A percentile compares a stretch with the other conserved stretches of the same genome.
These are phyloP conservation scores for Microstegium vimineum DNA, from an alignment of 176 grass and related monocot species.

Conservation along the genomic window DNA sequence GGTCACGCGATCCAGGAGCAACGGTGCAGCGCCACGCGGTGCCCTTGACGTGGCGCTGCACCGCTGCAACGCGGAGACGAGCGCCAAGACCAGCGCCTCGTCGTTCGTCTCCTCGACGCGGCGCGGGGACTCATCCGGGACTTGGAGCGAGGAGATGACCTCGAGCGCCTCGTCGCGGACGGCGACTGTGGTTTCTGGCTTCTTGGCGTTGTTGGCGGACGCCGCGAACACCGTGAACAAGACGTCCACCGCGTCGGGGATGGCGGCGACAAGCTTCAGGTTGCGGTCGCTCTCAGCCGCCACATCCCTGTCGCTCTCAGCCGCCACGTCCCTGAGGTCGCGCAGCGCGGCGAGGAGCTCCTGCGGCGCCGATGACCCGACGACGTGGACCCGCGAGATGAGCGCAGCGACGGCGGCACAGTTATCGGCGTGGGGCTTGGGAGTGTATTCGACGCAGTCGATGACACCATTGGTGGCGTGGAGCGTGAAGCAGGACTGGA, in stretches of 20 bases:
- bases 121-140: conserved; percentile 28
- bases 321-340: conserved; percentile 36
- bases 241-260: neutral
- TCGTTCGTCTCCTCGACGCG: conserved; percentile 15
- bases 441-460: conserved; percentile 30
- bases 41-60: conserved; percentile 32
- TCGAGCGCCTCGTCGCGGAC: conserved; percentile 42
- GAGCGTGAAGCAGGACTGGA: conserved; percentile 59
- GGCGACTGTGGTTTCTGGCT: neutral
- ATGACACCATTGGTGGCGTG: conserved; percentile 30
- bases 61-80: conserved; percentile 37
- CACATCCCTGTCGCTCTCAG: too few species aligned
- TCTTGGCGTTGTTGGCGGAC: neutral
- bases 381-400: conserved; percentile 1
- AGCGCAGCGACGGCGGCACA: conserved; percentile 26
- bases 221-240: neutral
- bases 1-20: conserved; percentile 38
- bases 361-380: neutral
- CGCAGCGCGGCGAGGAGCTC: conserved; percentile 21
- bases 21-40: conserved; percentile 26
- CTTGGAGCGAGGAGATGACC: conserved; percentile 38
- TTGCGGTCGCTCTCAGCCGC: conserved; percentile 45
- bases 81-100: conserved; percentile 14
- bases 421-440: conserved; percentile 4
- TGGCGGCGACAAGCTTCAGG: conserved; percentile 31